Percentiles rank a stretch among this genome's conserved stretches.
These are phyloP conservation scores for Sporothrix phasma DNA, from an alignment of 2,329 filamentous ascomycete genomes.

Conservation along the genomic window DNA sequence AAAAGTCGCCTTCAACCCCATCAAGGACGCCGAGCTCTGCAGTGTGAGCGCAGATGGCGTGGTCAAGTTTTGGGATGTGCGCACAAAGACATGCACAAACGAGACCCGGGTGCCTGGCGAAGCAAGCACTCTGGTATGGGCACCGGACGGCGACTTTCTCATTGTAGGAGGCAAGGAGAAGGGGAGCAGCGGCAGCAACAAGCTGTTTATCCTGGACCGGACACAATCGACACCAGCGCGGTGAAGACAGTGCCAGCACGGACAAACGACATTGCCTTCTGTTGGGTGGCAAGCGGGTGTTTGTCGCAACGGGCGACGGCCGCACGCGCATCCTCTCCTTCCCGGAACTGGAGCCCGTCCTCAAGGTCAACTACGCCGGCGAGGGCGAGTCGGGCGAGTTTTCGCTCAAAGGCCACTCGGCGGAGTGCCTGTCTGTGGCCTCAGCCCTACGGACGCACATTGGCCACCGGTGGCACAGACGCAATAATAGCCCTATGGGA, in stretches of 20 bases:
- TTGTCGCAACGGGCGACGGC: constrained; percentile 62
- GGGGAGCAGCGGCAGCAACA: constrained; percentile 43
- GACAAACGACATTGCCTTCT: constrained; percentile 66
- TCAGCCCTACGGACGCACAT: constrained; percentile 62
- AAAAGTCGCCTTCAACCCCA: constrained; percentile 68
- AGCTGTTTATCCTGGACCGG: constrained; percentile 52
- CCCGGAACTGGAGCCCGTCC: constrained; percentile 48
- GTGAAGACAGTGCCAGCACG: constrained; percentile 52
- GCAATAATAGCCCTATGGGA: constrained; percentile 70
- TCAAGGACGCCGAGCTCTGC: constrained; percentile 66
- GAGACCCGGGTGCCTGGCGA: constrained; percentile 57
- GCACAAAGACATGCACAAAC: constrained; percentile 59
- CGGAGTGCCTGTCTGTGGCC: constrained; percentile 58
- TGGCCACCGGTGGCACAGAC: constrained; percentile 67
- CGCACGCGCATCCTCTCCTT: constrained; percentile 60
- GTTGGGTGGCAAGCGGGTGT: constrained; percentile 62
- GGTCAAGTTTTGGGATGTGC: constrained; percentile 71
- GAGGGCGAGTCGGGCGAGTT: constrained; percentile 37
- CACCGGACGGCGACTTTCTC: constrained; percentile 58
- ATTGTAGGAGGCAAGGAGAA: constrained; percentile 50
- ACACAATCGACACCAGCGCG: constrained; percentile 45
- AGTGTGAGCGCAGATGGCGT: constrained; percentile 65
- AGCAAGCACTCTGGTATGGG: constrained; percentile 64
- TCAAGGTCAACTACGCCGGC: constrained; percentile 38
- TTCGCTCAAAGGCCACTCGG: constrained; percentile 61